Conservation (phyloP, 192 early-diverging fungal genomes). For the Powellomyces hirtus region DNA sequence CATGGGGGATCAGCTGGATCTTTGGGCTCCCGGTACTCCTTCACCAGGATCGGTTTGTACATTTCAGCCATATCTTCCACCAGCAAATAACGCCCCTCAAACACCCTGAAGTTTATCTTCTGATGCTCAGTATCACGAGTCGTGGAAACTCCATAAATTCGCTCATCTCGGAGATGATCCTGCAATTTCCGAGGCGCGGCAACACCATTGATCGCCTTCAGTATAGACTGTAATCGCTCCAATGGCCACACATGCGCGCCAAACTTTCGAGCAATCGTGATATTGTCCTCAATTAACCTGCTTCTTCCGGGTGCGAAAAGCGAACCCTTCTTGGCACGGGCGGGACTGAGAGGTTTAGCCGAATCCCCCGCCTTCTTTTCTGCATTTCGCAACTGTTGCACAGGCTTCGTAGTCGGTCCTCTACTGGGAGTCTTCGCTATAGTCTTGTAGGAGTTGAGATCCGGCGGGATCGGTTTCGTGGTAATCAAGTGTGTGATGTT, state of each 20-base stretch:
- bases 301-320: neutral
- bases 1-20: constrained; percentile 16
- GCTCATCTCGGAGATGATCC: constrained; percentile 29
- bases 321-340: neutral
- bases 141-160: constrained; percentile 26
- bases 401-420: neutral
- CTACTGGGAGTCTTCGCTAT: neutral
- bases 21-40: constrained; percentile 25
- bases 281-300: neutral
- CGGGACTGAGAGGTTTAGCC: neutral
- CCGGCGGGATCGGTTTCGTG: neutral
- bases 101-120: constrained; percentile 5
- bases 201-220: constrained; percentile 13
- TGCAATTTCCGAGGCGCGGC: constrained; percentile 19
- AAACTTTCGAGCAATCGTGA: constrained; percentile 11
- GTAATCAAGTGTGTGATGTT: constrained; percentile 22
- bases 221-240: neutral
- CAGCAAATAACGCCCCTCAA: constrained; percentile 16
- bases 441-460: neutral
- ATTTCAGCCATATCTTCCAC: constrained; percentile 17
- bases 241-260: constrained; percentile 7
- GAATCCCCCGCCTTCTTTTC: neutral
- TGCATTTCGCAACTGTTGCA: neutral
- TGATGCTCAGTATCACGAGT: neutral
- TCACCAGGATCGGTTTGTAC: constrained; percentile 20